Base-by-base conservation (phyloP, 805 yeast genomes). In the Metschnikowia gruessii region DNA sequence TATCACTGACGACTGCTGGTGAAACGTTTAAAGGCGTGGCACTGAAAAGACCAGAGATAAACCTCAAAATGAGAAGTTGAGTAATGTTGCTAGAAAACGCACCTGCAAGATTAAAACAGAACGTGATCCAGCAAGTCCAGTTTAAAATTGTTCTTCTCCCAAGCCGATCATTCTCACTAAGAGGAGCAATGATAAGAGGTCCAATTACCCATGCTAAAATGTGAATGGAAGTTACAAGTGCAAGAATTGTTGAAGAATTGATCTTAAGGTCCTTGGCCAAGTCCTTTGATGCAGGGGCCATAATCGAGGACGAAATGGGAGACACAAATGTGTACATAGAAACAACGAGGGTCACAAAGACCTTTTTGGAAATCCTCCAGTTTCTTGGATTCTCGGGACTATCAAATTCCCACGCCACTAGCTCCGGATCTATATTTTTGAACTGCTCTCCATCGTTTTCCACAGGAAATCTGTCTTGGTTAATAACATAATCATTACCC, bases 171-270 rank as follows among this genome's bases (percentile, higher is more conserved):
- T 59, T 61, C 50, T 69, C 74, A 40, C 70, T 64, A 29, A 70
- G 55, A 3, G 75, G 75, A 2, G 75, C 70, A 37, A 70, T 64
- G 15, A 69, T 34, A 30, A 69, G 56, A 1, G 75, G 75, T 2
- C 74, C 74, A 9, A 69, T 32, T 2, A 74, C 74, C 69, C 70
- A 70, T 3, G 74, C 70, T 24, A 70, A 52, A 19, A 69, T 56
- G 54, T 64, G 69, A 12, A 69, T 64, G 4, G 72, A 66, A 8
- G 68, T 69, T 13, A 66, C 63, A 46, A 70, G 55, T 1, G 74
- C 56, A 19, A 52, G 36, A 1, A 69, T 51, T 8, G 63, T 55
- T 3, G 46, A 32, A 2, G 61, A 58, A 3, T 52, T 53, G 31
- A 70, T 65, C 18, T 59, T 48, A 29, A 70, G 64, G 3, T 68